These are phyloP conservation scores for Diaporthe citrichinensis DNA, from an alignment of 2,329 filamentous ascomycete species.

Conservation along the genomic window DNA sequence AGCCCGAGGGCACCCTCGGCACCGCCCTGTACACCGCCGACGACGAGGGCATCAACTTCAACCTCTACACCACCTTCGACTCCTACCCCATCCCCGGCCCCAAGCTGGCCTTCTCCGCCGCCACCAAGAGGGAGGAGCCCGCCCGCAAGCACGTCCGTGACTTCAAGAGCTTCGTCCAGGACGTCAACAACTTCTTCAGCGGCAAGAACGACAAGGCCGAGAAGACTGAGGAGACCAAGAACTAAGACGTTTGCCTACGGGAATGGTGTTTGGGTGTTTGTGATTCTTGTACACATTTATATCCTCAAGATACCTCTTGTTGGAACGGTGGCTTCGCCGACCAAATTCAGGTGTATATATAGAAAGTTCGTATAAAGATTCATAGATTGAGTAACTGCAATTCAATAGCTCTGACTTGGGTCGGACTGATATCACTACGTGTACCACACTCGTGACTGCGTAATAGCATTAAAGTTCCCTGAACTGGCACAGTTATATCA, in stretches of 20 bases:
- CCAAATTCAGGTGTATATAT: slow-evolving; percentile 33
- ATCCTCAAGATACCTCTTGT: slow-evolving; percentile 7
- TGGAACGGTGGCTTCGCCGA: slow-evolving; percentile 7
- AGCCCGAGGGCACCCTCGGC: slow-evolving; percentile 47
- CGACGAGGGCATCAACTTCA: slow-evolving; percentile 47
- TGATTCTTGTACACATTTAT: slow-evolving; percentile 23
- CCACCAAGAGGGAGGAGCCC: slow-evolving; percentile 19
- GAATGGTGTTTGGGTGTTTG: neutral
- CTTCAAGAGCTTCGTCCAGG: slow-evolving; percentile 32
- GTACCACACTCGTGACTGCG: neutral
- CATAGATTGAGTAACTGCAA: slow-evolving; percentile 14
- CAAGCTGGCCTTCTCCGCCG: slow-evolving; percentile 44
- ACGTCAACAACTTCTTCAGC: slow-evolving; percentile 31
- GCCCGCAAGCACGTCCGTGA: slow-evolving; percentile 22
- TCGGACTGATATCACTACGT: neutral
- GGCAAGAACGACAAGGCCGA: slow-evolving; percentile 10
- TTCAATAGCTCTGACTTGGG: slow-evolving; percentile 7
- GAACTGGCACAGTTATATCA: neutral
- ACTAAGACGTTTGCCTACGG: slow-evolving; percentile 2
- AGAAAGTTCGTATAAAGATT: neutral
- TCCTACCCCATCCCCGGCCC: slow-evolving; percentile 48
- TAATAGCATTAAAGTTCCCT: neutral
- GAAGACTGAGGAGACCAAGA: slow-evolving; percentile 5
- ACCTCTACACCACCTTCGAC: slow-evolving; percentile 43
- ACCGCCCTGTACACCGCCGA: slow-evolving; percentile 45